phyloP scores from a whole-genome alignment of 2,329 filamentous ascomycete species.

The Shiraia bambusicola region DNA sequence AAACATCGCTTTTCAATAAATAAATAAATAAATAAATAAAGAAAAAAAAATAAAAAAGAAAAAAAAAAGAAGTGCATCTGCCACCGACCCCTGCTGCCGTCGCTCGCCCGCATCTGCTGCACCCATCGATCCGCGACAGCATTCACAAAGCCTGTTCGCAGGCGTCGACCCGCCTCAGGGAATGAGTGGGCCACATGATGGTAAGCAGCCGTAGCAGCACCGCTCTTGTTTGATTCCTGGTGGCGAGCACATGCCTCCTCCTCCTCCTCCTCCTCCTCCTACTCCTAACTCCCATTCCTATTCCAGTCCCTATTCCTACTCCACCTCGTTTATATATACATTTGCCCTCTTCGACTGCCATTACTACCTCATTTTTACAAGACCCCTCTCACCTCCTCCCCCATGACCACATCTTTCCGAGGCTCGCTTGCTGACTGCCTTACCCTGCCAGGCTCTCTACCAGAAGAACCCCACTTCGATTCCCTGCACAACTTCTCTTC shows the following conservation, averaged over 20 bases:
- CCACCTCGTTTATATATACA: not conserved
- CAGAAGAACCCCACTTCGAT: constrained; percentile 33
- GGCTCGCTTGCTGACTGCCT: constrained; percentile 27
- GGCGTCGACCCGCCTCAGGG: constrained; percentile 35
- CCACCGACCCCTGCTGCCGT: constrained; percentile 5
- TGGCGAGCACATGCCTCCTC: constrained; percentile 7
- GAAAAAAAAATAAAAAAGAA: too few relatives aligned
- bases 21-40: too few relatives aligned
- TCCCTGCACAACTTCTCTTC: constrained; percentile 20
- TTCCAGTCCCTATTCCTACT: not conserved
- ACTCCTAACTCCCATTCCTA: constrained; percentile 3
- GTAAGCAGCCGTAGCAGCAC: constrained; percentile 28
- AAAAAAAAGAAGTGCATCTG: too few relatives aligned
- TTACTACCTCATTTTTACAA: not conserved
- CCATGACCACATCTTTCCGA: constrained; percentile 15
- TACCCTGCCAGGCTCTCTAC: constrained; percentile 37
- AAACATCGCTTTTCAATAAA: too few relatives aligned
- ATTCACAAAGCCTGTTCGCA: constrained; percentile 21
- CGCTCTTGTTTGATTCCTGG: constrained; percentile 3
- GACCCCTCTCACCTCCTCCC: not conserved
- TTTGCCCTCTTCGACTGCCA: too few relatives aligned
- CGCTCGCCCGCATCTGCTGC: constrained; percentile 1
- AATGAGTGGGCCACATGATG: constrained; percentile 47
- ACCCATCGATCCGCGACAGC: constrained; percentile 17
- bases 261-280: not conserved